Percentiles rank a stretch among this genome's conserved stretches.
Evolutionary conservation across 306 rosid genomes (phyloP).

Genomic region (Carpinus fangiana): DNA sequence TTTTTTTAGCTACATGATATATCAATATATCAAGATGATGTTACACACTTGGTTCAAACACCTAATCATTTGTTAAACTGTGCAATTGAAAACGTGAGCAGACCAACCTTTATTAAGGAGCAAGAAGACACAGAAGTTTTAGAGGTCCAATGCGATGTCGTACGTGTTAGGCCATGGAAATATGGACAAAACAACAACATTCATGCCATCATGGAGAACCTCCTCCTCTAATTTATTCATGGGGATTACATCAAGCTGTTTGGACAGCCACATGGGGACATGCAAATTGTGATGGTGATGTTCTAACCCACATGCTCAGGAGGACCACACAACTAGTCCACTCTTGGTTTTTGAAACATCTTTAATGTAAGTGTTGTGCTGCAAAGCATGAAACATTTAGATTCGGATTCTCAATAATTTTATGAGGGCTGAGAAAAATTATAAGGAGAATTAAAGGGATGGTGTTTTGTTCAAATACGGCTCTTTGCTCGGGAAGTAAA

Average conservation of each 20-base stretch:
- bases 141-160: not conserved
- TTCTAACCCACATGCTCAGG: constrained; percentile 8
- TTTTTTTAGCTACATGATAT: not conserved
- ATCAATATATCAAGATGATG: not conserved
- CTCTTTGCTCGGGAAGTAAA: no score
- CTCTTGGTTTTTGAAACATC: not conserved
- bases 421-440: no score
- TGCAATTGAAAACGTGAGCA: no score
- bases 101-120: not conserved
- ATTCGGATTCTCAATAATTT: no score
- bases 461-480: no score
- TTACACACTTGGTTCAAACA: not conserved
- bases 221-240: not conserved
- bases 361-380: not conserved
- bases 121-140: not conserved
- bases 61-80: not conserved
- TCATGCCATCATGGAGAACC: not conserved
- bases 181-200: not conserved
- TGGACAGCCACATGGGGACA: constrained; percentile 36
- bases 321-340: not conserved
- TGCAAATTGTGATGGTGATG: constrained; percentile 34
- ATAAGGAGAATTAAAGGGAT: no score
- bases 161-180: not conserved
- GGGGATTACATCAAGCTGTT: constrained; percentile 3
- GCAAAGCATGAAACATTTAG: not conserved